A percentile compares a stretch with the other conserved stretches of the same genome.
Conservation (phyloP, 2,329 filamentous ascomycete species). For the Podosphaera fusca region DNA sequence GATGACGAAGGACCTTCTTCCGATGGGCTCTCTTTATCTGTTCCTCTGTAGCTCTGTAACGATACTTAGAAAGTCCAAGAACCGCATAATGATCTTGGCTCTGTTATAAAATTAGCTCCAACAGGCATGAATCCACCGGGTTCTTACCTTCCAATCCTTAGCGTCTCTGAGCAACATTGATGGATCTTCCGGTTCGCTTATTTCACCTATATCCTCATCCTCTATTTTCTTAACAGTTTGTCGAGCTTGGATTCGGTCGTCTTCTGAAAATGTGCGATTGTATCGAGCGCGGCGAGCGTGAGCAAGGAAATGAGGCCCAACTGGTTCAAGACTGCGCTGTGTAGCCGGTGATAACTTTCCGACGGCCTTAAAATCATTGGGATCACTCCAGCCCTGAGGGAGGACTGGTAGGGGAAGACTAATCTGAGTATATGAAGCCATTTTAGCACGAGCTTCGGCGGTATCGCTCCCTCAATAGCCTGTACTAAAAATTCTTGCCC, state of each 20-base stretch:
- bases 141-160: constrained; percentile 92
- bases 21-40: constrained; percentile 98
- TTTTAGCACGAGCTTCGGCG: background rate
- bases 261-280: constrained; percentile 94
- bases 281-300: constrained; percentile 89
- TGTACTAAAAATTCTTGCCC: too few relatives aligned
- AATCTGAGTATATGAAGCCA: constrained; percentile 18
- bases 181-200: constrained; percentile 82
- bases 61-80: constrained; percentile 77
- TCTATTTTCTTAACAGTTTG: constrained; percentile 90
- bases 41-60: constrained; percentile 80
- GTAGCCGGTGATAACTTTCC: constrained; percentile 54
- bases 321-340: constrained; percentile 79
- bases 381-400: constrained; percentile 58
- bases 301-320: constrained; percentile 92
- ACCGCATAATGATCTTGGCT: constrained; percentile 95
- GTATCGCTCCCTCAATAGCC: too few relatives aligned
- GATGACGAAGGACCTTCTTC: constrained; percentile 98
- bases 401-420: constrained; percentile 49
- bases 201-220: constrained; percentile 70
- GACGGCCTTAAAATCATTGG: constrained; percentile 79
- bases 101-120: constrained; percentile 21
- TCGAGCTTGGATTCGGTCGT: constrained; percentile 91
- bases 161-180: constrained; percentile 80
- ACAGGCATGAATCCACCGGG: background rate